Evolutionary conservation across 345 rosid genomes (phyloP), one percentile per base, ranked within the genome.

Genomic region (Lumnitzera racemosa): DNA sequence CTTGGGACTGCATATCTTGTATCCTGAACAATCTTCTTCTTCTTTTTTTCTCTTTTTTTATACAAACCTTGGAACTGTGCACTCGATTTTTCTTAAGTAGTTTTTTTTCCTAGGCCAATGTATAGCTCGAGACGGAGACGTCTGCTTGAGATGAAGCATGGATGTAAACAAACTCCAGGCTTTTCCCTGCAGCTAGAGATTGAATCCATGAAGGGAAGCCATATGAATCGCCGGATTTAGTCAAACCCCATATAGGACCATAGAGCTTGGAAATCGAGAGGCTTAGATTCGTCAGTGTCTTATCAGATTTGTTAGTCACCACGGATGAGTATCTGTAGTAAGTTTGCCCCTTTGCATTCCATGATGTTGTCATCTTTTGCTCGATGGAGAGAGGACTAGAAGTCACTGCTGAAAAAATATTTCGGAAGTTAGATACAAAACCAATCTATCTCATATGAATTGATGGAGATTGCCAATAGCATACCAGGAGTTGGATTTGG

Each of bases 181-280:
- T 84, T 62, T 88, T 84, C 20, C 96, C 96, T 0, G 96, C 71
- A 15, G 85, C 76, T 47, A 94, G 69, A 15, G 83, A 74, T 58
- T 67, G 76, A 51, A 94, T 69, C 99, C 97, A 94, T 16, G 85
- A 69, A 3, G 97, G 99, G 50, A 90, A 80, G 51, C 74, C 74
- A 25, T 84, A 94, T 9, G 81, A 82, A 63, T 74, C 68, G 31
- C 83, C 87, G 2, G 70, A 48, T 63, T 81, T 81, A 0, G 72
- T 71, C 50, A 94, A 78, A 65, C 99, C 99, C 99, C 99, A 94
- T 13, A 94, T 43, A 5, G 99, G 97, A 71, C 97, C 99, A 47
- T 89, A 90, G 55, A 90, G 96, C 68, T 86, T 82, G 49, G 86
- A 73, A 50, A 94, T 81, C 3, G 87, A 81, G 55, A 94, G 80